Evolutionary conservation across 441 rosid species (phyloP).

Genomic region (Pelargonium fulgidum): DNA sequence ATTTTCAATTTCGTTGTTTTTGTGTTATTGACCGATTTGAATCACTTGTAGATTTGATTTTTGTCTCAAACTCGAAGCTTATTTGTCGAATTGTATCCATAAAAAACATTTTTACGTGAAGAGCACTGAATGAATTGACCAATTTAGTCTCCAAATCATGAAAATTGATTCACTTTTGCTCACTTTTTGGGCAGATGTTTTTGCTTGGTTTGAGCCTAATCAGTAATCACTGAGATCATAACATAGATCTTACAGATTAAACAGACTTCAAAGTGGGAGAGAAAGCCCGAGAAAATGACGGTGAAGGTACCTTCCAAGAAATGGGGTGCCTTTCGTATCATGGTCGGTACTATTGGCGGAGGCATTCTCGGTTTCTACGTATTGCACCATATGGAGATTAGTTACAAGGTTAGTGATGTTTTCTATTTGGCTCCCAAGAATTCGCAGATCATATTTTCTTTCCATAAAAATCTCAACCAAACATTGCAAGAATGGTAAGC

Average conservation of each 20-base stretch:
- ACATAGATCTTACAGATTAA: no score
- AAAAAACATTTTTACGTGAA: background rate
- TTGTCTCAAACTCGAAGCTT: background rate
- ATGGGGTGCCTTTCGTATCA: slow-evolving; percentile 78
- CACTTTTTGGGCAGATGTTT: no score
- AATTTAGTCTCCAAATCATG: no score
- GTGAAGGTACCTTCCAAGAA: slow-evolving; percentile 29
- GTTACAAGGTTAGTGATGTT: slow-evolving; percentile 48
- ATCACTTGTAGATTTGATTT: background rate
- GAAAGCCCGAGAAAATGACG: slow-evolving; percentile 28
- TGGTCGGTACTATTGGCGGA: slow-evolving; percentile 69
- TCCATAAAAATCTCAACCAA: no score
- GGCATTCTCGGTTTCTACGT: slow-evolving; percentile 88
- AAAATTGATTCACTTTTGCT: no score
- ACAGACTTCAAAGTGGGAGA: background rate
- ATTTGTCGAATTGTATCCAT: background rate
- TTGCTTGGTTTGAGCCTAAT: no score
- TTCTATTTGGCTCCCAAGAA: slow-evolving; percentile 16
- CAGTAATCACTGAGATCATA: no score
- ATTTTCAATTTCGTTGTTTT: background rate
- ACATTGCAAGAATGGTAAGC: no score
- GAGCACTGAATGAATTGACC: background rate
- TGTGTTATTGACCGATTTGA: background rate
- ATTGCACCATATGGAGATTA: slow-evolving; percentile 73
- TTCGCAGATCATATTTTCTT: background rate